phyloP scores from a whole-genome alignment of 495 filamentous ascomycete species.

The Oleoguttula mirabilis region DNA sequence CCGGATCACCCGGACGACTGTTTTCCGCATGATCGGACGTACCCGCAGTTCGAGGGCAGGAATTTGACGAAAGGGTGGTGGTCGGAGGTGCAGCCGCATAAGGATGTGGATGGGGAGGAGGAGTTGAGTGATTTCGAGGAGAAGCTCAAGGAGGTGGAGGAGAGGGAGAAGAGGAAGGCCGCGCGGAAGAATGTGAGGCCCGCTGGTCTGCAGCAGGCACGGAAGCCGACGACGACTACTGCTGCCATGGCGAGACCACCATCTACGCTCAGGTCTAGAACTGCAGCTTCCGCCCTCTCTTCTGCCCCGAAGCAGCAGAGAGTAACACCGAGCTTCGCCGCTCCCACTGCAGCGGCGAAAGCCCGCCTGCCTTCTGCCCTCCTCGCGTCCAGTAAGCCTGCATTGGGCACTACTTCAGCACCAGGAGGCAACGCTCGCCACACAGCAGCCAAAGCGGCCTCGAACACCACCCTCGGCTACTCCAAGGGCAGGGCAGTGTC shows the following conservation, averaged over 20 bases:
- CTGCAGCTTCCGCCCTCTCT: conserved; percentile 43
- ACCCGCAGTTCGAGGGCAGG: conserved; percentile 38
- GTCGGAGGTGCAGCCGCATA: conserved; percentile 49
- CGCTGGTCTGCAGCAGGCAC: conserved; percentile 30
- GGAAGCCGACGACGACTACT: conserved; percentile 6
- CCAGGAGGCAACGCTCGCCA: conserved; percentile 41
- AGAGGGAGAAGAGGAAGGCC: conserved; percentile 17
- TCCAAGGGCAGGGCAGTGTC: conserved; percentile 60
- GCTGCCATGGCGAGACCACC: conserved; percentile 16
- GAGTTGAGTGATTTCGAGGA: conserved; percentile 47
- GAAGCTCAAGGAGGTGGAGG: conserved; percentile 50
- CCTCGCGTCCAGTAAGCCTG: too few relatives aligned
- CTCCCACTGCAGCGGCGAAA: conserved; percentile 36
- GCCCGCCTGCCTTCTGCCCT: conserved; percentile 24
- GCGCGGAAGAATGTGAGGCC: conserved; percentile 24
- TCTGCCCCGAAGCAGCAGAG: conserved; percentile 28
- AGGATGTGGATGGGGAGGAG: conserved; percentile 50
- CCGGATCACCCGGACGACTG: conserved; percentile 54
- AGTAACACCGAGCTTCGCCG: conserved; percentile 27
- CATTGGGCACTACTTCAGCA: too few relatives aligned
- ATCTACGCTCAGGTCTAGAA: conserved; percentile 38
- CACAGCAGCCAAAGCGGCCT: conserved; percentile 48
- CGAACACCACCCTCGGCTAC: conserved; percentile 69
- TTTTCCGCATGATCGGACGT: conserved; percentile 38
- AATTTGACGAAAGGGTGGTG: conserved; percentile 62